Conservation (phyloP, 2,329 filamentous ascomycete species). For the Hymenoscyphus linearis region DNA sequence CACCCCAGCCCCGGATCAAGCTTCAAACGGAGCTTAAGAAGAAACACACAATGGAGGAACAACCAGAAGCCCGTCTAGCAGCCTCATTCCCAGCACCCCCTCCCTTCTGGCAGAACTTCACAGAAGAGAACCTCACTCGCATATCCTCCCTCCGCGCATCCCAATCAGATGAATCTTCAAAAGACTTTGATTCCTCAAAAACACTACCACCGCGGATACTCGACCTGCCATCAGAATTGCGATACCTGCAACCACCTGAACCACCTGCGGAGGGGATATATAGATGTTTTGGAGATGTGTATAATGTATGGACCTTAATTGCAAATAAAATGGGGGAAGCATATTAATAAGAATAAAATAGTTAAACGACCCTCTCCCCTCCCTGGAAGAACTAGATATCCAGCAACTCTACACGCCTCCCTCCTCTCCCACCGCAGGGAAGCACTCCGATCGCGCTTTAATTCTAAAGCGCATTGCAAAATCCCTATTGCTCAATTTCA, state of each 20-base stretch:
- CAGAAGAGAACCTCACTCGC: constrained; percentile 62
- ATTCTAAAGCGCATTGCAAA: constrained; percentile 76
- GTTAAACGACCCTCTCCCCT: constrained; percentile 57
- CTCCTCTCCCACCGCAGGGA: constrained; percentile 35
- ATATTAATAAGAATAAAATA: constrained; percentile 29
- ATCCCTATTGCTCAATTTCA: constrained; percentile 79
- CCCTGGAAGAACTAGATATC: constrained; percentile 66
- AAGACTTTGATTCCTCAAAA: constrained; percentile 14
- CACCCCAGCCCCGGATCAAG: not conserved
- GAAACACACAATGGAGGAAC: constrained; percentile 52
- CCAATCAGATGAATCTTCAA: constrained; percentile 13
- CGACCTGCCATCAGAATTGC: constrained; percentile 52
- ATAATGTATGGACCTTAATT: constrained; percentile 45
- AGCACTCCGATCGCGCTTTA: constrained; percentile 57
- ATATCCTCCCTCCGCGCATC: constrained; percentile 43
- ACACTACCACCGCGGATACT: constrained; percentile 27
- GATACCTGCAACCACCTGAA: constrained; percentile 73
- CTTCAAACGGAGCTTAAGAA: not conserved
- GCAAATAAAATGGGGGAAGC: not conserved
- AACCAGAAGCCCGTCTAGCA: constrained; percentile 44
- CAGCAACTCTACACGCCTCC: constrained; percentile 56
- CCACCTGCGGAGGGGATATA: constrained; percentile 68
- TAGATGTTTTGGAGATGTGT: constrained; percentile 65
- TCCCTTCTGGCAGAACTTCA: constrained; percentile 87
- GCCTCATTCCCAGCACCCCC: constrained; percentile 82